These are phyloP conservation scores for Talaromyces ruber DNA, from an alignment of 495 filamentous ascomycete genomes.

Conservation along the genomic window DNA sequence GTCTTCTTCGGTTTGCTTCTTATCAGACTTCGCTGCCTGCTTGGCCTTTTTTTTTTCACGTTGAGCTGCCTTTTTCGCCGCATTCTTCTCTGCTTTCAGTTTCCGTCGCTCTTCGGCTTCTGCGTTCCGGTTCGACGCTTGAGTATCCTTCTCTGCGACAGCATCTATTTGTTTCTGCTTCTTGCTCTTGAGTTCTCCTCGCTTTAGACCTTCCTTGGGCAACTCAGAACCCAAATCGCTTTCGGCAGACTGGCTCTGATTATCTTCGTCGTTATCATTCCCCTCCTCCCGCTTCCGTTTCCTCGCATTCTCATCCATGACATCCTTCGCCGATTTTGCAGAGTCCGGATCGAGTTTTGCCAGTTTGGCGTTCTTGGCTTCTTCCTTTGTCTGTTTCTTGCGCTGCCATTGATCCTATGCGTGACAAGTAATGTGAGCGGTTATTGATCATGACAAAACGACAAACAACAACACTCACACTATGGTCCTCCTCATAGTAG, in stretches of 20 bases:
- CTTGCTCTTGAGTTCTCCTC: conserved; percentile 24
- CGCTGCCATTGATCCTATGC: conserved; percentile 71
- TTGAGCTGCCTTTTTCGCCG: conserved; percentile 39
- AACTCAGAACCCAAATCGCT: conserved; percentile 35
- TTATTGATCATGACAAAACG: conserved; percentile 2
- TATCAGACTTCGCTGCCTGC: conserved; percentile 35
- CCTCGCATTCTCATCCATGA: conserved; percentile 70
- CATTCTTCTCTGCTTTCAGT: conserved; percentile 38
- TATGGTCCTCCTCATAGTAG: conserved; percentile 82
- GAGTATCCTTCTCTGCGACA: conserved; percentile 16
- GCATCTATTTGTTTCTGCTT: conserved; percentile 28
- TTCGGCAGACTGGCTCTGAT: conserved; percentile 25
- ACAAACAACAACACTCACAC: conserved; percentile 47
- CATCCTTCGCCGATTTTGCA: conserved; percentile 71
- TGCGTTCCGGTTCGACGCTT: conserved; percentile 15
- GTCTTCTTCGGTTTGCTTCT: conserved; percentile 30
- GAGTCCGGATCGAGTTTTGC: conserved; percentile 84
- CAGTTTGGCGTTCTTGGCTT: conserved; percentile 64
- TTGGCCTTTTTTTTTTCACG: conserved; percentile 42
- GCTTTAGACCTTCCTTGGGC: conserved; percentile 32
- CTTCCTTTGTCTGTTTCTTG: conserved; percentile 81
- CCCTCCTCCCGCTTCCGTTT: conserved; percentile 59
- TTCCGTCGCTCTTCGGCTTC: conserved; percentile 34
- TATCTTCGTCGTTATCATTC: conserved; percentile 18
- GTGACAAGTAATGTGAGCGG: conserved; percentile 1